Base-by-base conservation (phyloP, 106 monocot genomes). In the Allium fistulosum region DNA sequence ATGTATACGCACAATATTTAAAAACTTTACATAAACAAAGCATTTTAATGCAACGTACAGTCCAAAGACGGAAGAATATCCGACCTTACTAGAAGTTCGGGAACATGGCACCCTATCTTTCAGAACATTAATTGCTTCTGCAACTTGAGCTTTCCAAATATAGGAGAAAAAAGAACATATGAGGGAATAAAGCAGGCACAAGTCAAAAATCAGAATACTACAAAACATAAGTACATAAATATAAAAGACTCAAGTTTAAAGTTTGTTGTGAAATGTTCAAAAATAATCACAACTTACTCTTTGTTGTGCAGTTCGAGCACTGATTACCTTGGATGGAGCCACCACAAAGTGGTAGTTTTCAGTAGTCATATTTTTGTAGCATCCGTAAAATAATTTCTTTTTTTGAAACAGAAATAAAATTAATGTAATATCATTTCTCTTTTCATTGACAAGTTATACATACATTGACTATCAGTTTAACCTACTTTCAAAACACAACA, bases 51-150 rank as follows among this genome's bases (percentile, higher is more conserved):
- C 45, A 57, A 57, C 28, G 58, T 5, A 18, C 13, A 9, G 62
- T 5, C 15, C 8, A 16, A 62, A 11, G 27, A 3, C 4, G 22
- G 11, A 37, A 26, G 60, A 22, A 63, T 48, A 63, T 63, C 18
- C 27, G 46, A 85, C 85, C 72, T 78, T 69, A 17, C 48, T 68
- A 62, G 74, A 70, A 28, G 9, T 62, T 78, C 57, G 71, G 52
- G 74, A 70, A 48, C 17, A 62, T 72, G 81, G 81, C 9, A 81
- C 48, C 18, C 69, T 67, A 8, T 65, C 76, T 73, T 78, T 59
- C 46, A 85, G 65, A 46, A 72, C 78, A 62, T 73, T 81, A 49
- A 85, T 76, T 73, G 64, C 81, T 70, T 78, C 75, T 16, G 69
- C 7, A 57, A 85, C 72, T 66, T 69, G 81, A 11, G 68, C 72